A percentile compares a stretch with the other conserved stretches of the same genome.
Conservation (phyloP, 306 rosid species). For the Castanospermum australe region DNA sequence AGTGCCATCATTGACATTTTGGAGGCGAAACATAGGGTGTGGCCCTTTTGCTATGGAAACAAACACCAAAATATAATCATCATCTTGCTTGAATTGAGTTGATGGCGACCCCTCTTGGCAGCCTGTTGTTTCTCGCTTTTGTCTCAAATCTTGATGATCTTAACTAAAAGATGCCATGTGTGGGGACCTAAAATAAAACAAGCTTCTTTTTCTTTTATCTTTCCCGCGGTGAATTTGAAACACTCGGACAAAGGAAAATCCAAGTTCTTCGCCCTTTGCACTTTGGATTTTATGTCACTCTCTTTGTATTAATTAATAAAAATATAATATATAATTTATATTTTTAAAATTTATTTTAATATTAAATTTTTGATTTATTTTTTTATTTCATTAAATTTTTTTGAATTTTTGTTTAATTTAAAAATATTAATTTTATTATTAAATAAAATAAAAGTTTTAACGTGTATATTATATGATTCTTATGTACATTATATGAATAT, state of each 20-base stretch:
- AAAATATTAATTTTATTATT: too few relatives aligned
- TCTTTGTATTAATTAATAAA: too few relatives aligned
- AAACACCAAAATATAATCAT: constrained; percentile 3
- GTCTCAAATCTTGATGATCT: constrained; percentile 29
- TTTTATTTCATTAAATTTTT: too few relatives aligned
- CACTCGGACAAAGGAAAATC: constrained; percentile 13
- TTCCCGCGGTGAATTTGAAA: constrained; percentile 26
- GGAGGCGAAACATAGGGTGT: constrained; percentile 1
- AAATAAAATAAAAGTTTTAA: too few relatives aligned
- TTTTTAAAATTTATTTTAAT: too few relatives aligned
- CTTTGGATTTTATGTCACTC: neutral
- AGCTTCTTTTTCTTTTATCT: constrained; percentile 6
- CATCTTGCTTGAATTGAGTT: constrained; percentile 21
- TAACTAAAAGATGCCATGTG: constrained; percentile 21
- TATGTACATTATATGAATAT: too few relatives aligned
- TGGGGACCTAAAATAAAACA: constrained; percentile 36
- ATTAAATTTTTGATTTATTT: too few relatives aligned
- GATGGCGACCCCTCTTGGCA: constrained; percentile 26
- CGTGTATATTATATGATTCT: too few relatives aligned
- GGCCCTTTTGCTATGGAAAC: constrained; percentile 10
- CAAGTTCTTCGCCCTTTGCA: constrained; percentile 19
- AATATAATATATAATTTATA: too few relatives aligned
- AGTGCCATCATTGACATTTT: constrained; percentile 30
- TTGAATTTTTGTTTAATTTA: too few relatives aligned
- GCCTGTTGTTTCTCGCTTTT: constrained; percentile 25